phyloP scores from a whole-genome alignment of 2,329 filamentous ascomycete species.

The Penicillium sp. region DNA sequence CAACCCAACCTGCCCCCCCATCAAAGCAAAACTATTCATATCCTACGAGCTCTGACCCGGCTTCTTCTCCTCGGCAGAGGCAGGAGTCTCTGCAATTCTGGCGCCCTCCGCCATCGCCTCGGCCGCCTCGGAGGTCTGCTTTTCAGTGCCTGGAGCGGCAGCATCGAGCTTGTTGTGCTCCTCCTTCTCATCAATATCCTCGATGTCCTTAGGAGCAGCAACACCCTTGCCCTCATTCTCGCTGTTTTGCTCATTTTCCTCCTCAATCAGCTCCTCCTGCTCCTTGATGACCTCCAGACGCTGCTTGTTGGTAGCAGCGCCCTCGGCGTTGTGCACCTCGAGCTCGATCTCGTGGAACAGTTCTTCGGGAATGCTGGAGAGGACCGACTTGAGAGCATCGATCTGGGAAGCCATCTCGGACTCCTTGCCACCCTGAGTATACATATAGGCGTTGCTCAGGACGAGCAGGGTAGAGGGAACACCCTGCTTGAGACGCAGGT shows the following conservation, averaged over 20 bases:
- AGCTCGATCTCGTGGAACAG: constrained; percentile 99
- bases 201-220: constrained; percentile 77
- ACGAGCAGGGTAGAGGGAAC: constrained; percentile 97
- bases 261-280: constrained; percentile 96
- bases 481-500: constrained; percentile 87
- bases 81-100: constrained; percentile 34
- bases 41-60: constrained; percentile 24
- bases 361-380: constrained; percentile 95
- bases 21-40: constrained; percentile 22
- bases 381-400: constrained; percentile 86
- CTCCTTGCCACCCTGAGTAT: constrained; percentile 75
- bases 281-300: constrained; percentile 97
- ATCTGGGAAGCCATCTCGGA: constrained; percentile 85
- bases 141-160: constrained; percentile 43
- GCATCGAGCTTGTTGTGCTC: constrained; percentile 57
- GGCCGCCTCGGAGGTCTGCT: constrained; percentile 53
- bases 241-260: constrained; percentile 91
- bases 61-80: constrained; percentile 35
- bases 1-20: constrained; percentile 10
- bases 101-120: constrained; percentile 48
- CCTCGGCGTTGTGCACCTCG: constrained; percentile 94
- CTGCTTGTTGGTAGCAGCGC: constrained; percentile 97
- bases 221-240: constrained; percentile 75
- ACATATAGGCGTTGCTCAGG: constrained; percentile 96
- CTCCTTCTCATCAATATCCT: constrained; percentile 95